These are phyloP conservation scores for Canariomyces notabilis DNA, from an alignment of 2,329 filamentous ascomycete genomes.

Conservation along the genomic window DNA sequence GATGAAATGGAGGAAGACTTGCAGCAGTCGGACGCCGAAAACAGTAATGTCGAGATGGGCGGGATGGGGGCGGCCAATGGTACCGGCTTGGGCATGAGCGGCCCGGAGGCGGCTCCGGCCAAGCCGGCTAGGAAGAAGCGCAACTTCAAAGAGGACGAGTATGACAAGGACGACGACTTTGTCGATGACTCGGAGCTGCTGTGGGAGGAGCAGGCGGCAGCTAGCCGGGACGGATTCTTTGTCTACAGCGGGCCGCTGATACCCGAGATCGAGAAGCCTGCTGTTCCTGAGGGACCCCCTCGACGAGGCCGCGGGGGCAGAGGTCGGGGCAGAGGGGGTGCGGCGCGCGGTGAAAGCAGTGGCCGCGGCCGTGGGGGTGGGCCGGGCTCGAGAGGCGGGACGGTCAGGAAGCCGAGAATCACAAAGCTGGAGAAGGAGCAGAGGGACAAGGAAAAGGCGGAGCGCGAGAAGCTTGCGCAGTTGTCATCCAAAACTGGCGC, in stretches of 20 bases:
- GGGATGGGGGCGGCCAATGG: conserved; percentile 58
- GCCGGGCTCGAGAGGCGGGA: conserved; percentile 70
- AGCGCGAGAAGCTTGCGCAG: conserved; percentile 54
- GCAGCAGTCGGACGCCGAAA: conserved; percentile 59
- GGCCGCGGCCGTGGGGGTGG: conserved; percentile 51
- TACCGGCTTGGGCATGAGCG: conserved; percentile 42
- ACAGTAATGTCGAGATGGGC: conserved; percentile 85
- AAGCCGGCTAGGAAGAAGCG: conserved; percentile 72
- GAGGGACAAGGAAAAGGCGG: conserved; percentile 75
- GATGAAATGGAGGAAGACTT: conserved; percentile 82
- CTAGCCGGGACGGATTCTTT: conserved; percentile 94
- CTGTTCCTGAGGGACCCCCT: conserved; percentile 59
- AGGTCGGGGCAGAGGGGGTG: conserved; percentile 45
- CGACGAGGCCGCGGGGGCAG: conserved; percentile 57
- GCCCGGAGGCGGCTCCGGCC: conserved; percentile 51
- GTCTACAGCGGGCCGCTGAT: conserved; percentile 93
- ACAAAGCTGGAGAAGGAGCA: conserved; percentile 81
- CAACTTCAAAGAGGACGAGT: conserved; percentile 75
- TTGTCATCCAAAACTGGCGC: conserved; percentile 32
- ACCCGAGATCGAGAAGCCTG: conserved; percentile 74
- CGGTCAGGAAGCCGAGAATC: conserved; percentile 74
- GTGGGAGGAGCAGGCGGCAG: conserved; percentile 93
- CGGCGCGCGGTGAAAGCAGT: conserved; percentile 56
- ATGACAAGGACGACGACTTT: conserved; percentile 78
- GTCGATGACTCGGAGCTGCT: conserved; percentile 90